Percentiles rank a stretch among this genome's conserved stretches.
phyloP scores from a whole-genome alignment of 2,329 filamentous ascomycete species.

The Beauveria rudraprayagi region DNA sequence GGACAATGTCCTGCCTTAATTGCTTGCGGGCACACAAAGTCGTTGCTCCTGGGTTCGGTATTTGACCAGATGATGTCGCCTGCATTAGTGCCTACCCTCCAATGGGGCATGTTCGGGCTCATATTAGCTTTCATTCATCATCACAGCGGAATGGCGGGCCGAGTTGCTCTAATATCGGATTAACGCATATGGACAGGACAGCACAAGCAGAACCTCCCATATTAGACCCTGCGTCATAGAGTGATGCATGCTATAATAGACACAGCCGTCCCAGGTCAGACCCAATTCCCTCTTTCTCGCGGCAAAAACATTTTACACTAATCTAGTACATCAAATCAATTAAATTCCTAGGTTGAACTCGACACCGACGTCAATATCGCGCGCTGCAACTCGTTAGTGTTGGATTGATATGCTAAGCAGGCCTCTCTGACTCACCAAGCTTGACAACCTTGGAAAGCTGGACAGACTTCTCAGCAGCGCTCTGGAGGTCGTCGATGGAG shows the following conservation, averaged over 20 bases:
- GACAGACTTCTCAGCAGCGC: constrained; percentile 92
- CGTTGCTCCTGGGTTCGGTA: neutral
- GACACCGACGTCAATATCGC: constrained; percentile 94
- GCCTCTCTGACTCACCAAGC: constrained; percentile 58
- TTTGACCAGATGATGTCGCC: neutral
- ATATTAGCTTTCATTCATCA: neutral
- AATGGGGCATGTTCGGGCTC: neutral
- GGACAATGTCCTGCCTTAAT: no score
- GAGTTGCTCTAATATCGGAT: constrained; percentile 4
- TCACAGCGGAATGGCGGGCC: neutral
- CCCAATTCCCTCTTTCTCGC: constrained; percentile 7
- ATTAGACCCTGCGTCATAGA: constrained; percentile 1
- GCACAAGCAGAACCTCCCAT: neutral
- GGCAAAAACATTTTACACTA: constrained; percentile 13
- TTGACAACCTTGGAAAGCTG: constrained; percentile 99
- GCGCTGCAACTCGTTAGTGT: constrained; percentile 44
- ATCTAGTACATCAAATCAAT: constrained; percentile 19
- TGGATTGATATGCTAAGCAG: no score
- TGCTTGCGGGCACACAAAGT: no score
- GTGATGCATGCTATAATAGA: constrained; percentile 9
- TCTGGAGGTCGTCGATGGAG: constrained; percentile 97
- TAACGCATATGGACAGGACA: constrained; percentile 8
- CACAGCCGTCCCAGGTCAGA: constrained; percentile 5
- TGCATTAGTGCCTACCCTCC: neutral
- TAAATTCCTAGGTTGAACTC: constrained; percentile 94